A percentile compares a stretch with the other conserved stretches of the same genome.
Conservation (phyloP, 140 eudicot species). For the Anethum foeniculum region DNA sequence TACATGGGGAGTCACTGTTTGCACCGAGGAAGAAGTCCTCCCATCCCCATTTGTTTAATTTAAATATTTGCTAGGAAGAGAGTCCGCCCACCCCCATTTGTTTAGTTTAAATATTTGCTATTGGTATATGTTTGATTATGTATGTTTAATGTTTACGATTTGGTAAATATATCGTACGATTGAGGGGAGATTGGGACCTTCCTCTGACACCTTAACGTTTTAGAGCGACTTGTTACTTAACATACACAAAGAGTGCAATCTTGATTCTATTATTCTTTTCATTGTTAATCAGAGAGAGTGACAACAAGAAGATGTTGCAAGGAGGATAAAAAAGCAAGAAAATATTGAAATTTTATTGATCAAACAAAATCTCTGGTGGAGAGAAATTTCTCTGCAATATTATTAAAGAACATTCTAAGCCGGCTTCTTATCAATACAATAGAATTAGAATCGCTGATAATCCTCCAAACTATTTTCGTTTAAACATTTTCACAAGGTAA, state of each 20-base stretch:
- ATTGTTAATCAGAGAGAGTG: neutral
- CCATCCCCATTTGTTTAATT: no score
- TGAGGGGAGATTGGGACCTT: no score
- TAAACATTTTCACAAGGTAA: neutral
- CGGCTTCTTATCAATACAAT: conserved; percentile 6
- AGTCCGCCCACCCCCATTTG: no score
- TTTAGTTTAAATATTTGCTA: no score
- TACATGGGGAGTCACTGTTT: no score
- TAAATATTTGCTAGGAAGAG: no score
- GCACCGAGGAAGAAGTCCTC: no score
- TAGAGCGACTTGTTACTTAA: no score
- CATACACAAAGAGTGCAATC: neutral
- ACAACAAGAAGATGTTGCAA: neutral
- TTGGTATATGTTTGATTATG: no score
- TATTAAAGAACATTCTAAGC: conserved; percentile 5
- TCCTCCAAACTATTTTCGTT: neutral
- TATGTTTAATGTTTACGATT: no score
- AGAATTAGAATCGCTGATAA: neutral
- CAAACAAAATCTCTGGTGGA: conserved; percentile 11
- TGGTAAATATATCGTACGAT: no score
- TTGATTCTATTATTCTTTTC: neutral
- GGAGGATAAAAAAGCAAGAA: neutral
- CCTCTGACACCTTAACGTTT: no score
- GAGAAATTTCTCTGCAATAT: neutral
- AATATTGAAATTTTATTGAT: neutral